phyloP scores from a whole-genome alignment of 2,329 filamentous ascomycete genomes.

The Myriosclerotinia duriaeana region DNA sequence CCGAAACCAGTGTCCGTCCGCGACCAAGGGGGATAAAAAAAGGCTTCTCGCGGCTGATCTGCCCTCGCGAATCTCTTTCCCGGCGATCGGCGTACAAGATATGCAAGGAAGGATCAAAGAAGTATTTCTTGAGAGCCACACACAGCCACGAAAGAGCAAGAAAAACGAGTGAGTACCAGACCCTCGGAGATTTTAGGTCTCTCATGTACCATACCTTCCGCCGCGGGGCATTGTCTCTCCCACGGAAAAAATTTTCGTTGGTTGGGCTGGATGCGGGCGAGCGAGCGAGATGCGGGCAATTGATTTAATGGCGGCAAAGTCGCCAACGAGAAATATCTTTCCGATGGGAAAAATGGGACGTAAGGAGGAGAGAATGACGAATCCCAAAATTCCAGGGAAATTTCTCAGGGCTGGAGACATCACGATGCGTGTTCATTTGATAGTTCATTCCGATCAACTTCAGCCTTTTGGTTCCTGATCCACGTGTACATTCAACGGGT shows the following conservation, averaged over 20 bases:
- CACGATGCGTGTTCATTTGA: background rate
- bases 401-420: constrained; percentile 3
- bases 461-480: background rate
- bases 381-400: background rate
- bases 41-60: background rate
- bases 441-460: background rate
- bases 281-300: background rate
- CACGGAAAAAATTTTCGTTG: background rate
- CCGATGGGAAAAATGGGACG: background rate
- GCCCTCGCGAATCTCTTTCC: constrained; percentile 1
- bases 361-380: background rate
- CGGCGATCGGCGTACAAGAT: constrained; percentile 1
- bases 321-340: background rate
- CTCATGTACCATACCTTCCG: background rate
- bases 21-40: background rate
- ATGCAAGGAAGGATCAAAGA: constrained; percentile 6
- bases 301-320: constrained; percentile 6
- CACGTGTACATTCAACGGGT: constrained; percentile 5
- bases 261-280: background rate
- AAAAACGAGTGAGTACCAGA: background rate
- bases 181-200: background rate
- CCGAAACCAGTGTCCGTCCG: background rate
- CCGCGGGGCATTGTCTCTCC: background rate
- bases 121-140: background rate
- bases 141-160: background rate